Percentiles rank a stretch among this genome's conserved stretches.
These are phyloP conservation scores for Termitomyces bulborhizus DNA, from an alignment of 768 basidiomycete species.

Conservation along the genomic window DNA sequence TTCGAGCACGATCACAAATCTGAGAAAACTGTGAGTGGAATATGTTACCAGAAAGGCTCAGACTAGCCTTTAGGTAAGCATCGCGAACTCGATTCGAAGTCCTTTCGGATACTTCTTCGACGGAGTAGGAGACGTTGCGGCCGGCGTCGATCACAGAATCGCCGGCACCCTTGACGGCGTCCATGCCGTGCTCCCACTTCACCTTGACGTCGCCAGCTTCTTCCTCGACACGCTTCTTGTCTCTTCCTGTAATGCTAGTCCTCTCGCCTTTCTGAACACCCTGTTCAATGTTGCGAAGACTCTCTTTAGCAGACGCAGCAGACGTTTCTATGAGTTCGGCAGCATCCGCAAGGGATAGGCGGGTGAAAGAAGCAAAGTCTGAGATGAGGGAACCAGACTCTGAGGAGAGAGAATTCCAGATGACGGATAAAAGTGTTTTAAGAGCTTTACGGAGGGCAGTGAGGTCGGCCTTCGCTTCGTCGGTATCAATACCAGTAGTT, in stretches of 20 bases:
- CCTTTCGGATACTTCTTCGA: constrained; percentile 38
- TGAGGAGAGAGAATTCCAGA: constrained; percentile 47
- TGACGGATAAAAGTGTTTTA: constrained; percentile 40
- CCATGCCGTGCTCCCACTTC: constrained; percentile 64
- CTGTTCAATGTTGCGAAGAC: constrained; percentile 47
- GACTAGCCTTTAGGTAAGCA: constrained; percentile 43
- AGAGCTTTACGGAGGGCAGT: constrained; percentile 43
- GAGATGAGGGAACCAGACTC: constrained; percentile 49
- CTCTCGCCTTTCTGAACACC: constrained; percentile 58
- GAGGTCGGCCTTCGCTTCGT: constrained; percentile 45
- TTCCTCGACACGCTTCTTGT: constrained; percentile 41
- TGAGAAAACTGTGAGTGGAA: constrained; percentile 15
- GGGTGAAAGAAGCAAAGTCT: constrained; percentile 60
- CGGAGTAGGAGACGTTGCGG: constrained; percentile 34
- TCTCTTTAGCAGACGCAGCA: constrained; percentile 46
- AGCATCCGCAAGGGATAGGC: constrained; percentile 60
- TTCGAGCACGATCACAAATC: constrained; percentile 62
- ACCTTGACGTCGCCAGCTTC: constrained; percentile 41
- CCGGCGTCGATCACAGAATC: constrained; percentile 48
- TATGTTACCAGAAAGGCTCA: background rate
- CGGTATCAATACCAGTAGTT: constrained; percentile 24
- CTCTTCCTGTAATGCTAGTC: constrained; percentile 42
- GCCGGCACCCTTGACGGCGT: constrained; percentile 52
- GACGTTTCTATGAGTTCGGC: constrained; percentile 52
- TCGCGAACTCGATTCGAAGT: constrained; percentile 38